These are phyloP conservation scores for Candida glaebosa DNA, from an alignment of 805 yeast species.

Conservation along the genomic window DNA sequence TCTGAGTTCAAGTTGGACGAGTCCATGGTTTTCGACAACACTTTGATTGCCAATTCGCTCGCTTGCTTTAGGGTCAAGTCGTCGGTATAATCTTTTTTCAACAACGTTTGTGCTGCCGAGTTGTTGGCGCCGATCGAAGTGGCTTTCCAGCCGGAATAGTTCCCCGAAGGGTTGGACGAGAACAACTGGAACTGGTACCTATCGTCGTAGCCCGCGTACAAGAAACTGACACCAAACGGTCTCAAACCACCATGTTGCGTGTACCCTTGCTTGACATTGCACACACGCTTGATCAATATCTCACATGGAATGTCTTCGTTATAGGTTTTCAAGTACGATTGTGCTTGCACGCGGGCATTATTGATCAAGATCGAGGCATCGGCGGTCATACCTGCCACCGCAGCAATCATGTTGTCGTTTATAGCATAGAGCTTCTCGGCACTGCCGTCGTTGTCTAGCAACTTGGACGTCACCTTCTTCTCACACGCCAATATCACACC, in stretches of 20 bases:
- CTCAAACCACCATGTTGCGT: slow-evolving; percentile 98
- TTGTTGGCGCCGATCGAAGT: slow-evolving; percentile 96
- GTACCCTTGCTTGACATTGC: slow-evolving; percentile 95
- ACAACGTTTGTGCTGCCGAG: slow-evolving; percentile 90
- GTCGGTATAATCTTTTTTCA: slow-evolving; percentile 92
- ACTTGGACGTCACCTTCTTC: slow-evolving; percentile 87
- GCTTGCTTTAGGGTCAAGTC: slow-evolving; percentile 73
- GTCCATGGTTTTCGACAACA: slow-evolving; percentile 92
- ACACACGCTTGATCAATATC: slow-evolving; percentile 77
- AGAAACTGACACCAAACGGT: slow-evolving; percentile 96
- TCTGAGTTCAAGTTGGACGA: slow-evolving; percentile 80
- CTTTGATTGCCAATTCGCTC: slow-evolving; percentile 82
- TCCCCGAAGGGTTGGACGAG: slow-evolving; percentile 96
- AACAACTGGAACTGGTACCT: slow-evolving; percentile 85
- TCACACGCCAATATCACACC: slow-evolving; percentile 98
- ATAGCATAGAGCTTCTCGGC: slow-evolving; percentile 89
- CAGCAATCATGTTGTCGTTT: slow-evolving; percentile 81
- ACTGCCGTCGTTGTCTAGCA: slow-evolving; percentile 88
- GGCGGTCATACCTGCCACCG: slow-evolving; percentile 97
- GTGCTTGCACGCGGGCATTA: slow-evolving; percentile 82
- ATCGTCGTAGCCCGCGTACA: slow-evolving; percentile 94
- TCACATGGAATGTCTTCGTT: slow-evolving; percentile 95
- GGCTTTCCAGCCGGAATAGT: slow-evolving; percentile 98
- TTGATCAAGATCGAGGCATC: slow-evolving; percentile 91
- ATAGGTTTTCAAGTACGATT: slow-evolving; percentile 78